phyloP scores from a whole-genome alignment of 768 basidiomycete genomes.

The Pisolithus sp. region DNA sequence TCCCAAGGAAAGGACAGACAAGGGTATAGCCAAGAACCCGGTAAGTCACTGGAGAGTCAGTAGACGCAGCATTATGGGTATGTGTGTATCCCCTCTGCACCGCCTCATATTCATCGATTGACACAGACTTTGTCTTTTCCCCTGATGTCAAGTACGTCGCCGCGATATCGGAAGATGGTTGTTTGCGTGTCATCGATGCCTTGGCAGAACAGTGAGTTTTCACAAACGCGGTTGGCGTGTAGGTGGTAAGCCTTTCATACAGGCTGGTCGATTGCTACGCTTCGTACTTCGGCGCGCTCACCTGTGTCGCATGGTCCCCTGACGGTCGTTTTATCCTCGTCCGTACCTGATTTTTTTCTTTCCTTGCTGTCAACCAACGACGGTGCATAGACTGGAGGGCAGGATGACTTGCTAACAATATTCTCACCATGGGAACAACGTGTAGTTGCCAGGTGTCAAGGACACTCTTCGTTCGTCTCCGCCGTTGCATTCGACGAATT shows the following conservation, averaged over 20 bases:
- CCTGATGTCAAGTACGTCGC: constrained; percentile 90
- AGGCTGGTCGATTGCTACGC: constrained; percentile 93
- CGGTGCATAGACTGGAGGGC: constrained; percentile 74
- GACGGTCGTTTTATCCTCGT: constrained; percentile 92
- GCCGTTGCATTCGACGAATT: constrained; percentile 86
- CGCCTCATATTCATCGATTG: constrained; percentile 1
- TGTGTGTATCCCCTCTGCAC: constrained; percentile 14
- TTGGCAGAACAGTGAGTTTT: constrained; percentile 70
- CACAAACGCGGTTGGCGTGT: too few relatives aligned
- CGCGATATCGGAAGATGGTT: constrained; percentile 89
- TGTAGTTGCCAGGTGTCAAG: constrained; percentile 92
- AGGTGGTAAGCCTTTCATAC: background rate
- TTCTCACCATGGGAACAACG: constrained; percentile 93
- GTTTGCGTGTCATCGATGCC: constrained; percentile 83
- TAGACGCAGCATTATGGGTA: constrained; percentile 65
- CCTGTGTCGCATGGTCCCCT: constrained; percentile 90
- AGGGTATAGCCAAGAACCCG: constrained; percentile 74
- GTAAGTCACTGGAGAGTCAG: constrained; percentile 88
- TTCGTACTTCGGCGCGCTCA: constrained; percentile 91
- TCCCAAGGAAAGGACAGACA: constrained; percentile 43
- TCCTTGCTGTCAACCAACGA: background rate
- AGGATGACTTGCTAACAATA: constrained; percentile 93
- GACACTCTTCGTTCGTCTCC: constrained; percentile 92
- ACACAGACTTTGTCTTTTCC: constrained; percentile 82
- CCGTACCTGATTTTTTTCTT: constrained; percentile 3